phyloP scores from a whole-genome alignment of 208 protist species.

The Leptomonas pyrrhocoris region DNA sequence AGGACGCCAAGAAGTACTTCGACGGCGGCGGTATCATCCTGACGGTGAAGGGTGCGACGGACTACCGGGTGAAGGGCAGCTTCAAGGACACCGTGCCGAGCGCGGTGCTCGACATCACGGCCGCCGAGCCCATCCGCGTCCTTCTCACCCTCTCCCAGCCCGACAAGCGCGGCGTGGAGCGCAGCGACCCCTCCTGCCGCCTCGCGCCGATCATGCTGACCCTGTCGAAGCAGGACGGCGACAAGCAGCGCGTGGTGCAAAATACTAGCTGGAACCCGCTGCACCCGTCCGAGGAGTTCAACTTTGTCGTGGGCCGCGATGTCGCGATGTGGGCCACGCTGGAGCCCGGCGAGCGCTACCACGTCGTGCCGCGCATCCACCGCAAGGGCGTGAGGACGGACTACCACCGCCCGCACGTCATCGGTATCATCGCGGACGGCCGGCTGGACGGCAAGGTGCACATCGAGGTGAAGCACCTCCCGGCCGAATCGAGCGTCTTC shows the following conservation, averaged over 20 bases:
- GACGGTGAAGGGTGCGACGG: conserved; percentile 14
- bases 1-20: conserved; percentile 63
- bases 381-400: conserved; percentile 43
- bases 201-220: conserved; percentile 66
- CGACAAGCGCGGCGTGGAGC: conserved; percentile 62
- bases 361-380: conserved; percentile 71
- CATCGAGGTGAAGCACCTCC: conserved; percentile 47
- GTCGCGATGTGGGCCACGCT: conserved; percentile 65
- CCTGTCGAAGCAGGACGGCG: conserved; percentile 33
- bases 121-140: conserved; percentile 35
- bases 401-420: conserved; percentile 48
- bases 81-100: conserved; percentile 51
- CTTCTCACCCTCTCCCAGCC: conserved; percentile 65
- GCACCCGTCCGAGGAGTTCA: conserved; percentile 46
- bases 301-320: conserved; percentile 59
- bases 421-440: conserved; percentile 41
- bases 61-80: conserved; percentile 62
- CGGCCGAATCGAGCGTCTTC: conserved; percentile 42
- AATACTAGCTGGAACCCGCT: conserved; percentile 40
- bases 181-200: conserved; percentile 24
- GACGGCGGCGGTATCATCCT: conserved; percentile 65
- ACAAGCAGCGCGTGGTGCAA: conserved; percentile 32
- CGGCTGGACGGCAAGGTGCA: conserved; percentile 44
- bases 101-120: conserved; percentile 59
- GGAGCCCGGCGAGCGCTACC: conserved; percentile 55